These are phyloP conservation scores for Elaeagnus macrophylla DNA, from an alignment of 306 rosid genomes.

Conservation along the genomic window DNA sequence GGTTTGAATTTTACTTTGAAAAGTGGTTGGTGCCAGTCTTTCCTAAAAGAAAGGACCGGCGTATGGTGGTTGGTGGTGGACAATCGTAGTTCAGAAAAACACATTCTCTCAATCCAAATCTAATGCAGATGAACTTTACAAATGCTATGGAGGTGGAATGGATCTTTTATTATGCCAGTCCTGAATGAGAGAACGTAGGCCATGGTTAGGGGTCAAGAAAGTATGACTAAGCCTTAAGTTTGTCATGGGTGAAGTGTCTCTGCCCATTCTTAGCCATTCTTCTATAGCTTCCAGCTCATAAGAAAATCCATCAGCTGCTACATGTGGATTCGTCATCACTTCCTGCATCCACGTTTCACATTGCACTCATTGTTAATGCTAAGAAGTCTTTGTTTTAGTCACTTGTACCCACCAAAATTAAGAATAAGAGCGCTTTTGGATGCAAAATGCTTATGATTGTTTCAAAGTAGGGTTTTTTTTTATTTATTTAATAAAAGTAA, in stretches of 20 bases:
- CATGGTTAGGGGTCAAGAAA: conserved; percentile 44
- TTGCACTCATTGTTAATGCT: too few species aligned
- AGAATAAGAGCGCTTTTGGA: too few species aligned
- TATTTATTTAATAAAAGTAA: background rate
- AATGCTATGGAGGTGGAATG: conserved; percentile 4
- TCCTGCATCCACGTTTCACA: conserved; percentile 40
- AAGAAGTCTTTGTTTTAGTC: too few species aligned
- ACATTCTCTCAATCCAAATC: background rate
- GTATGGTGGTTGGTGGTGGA: too few species aligned
- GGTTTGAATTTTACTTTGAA: too few species aligned
- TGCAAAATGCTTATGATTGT: background rate
- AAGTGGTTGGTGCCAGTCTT: too few species aligned
- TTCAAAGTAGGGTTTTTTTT: background rate
- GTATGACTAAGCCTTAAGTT: conserved; percentile 48
- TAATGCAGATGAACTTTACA: background rate
- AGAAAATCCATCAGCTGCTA: conserved; percentile 80
- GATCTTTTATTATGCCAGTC: conserved; percentile 53
- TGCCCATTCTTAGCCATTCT: conserved; percentile 56
- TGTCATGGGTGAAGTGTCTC: conserved; percentile 67
- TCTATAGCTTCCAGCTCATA: conserved; percentile 68
- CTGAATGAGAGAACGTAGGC: conserved; percentile 52
- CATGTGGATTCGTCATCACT: conserved; percentile 74
- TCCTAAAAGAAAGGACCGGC: too few species aligned
- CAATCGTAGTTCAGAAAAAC: too few species aligned
- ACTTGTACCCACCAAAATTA: too few species aligned